Evolutionary conservation across 2,329 filamentous ascomycete genomes (phyloP).

Genomic region (Trichoderma aggressivum): DNA sequence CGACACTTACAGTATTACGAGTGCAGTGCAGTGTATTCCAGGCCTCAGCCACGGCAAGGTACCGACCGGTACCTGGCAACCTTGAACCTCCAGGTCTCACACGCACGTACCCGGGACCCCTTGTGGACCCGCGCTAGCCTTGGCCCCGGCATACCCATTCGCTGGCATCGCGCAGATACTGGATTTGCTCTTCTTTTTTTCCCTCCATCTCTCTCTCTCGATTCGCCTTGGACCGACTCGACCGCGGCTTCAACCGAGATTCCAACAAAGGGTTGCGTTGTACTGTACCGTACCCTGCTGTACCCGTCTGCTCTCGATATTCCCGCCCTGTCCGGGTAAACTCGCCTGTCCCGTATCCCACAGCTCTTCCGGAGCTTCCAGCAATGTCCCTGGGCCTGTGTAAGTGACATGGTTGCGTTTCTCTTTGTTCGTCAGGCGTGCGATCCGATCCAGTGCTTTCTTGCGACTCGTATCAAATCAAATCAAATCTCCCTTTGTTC

Average conservation of each 20-base stretch:
- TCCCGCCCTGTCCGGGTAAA: slow-evolving; percentile 1
- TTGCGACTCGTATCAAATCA: background rate
- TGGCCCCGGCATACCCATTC: background rate
- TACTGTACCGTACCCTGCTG: background rate
- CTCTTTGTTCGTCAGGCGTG: background rate
- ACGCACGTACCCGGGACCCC: slow-evolving; percentile 7
- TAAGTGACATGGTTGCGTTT: slow-evolving; percentile 13
- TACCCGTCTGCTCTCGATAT: background rate
- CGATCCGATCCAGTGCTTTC: background rate
- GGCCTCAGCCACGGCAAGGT: background rate
- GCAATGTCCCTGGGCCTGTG: slow-evolving; percentile 19
- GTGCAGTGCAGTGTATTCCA: background rate
- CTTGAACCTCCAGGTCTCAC: background rate
- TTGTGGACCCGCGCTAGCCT: slow-evolving; percentile 1
- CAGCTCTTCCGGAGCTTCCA: slow-evolving; percentile 15
- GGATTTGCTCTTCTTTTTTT: background rate
- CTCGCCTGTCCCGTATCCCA: background rate
- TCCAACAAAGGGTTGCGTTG: background rate
- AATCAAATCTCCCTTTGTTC: background rate
- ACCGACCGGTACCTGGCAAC: background rate
- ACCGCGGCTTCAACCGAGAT: background rate
- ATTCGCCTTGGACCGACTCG: background rate
- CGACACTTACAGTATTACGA: background rate
- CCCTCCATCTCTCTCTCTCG: background rate
- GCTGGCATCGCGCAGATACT: background rate